Conservation (phyloP, 129 eudicot species). For the Ambrosia artemisiifolia region DNA sequence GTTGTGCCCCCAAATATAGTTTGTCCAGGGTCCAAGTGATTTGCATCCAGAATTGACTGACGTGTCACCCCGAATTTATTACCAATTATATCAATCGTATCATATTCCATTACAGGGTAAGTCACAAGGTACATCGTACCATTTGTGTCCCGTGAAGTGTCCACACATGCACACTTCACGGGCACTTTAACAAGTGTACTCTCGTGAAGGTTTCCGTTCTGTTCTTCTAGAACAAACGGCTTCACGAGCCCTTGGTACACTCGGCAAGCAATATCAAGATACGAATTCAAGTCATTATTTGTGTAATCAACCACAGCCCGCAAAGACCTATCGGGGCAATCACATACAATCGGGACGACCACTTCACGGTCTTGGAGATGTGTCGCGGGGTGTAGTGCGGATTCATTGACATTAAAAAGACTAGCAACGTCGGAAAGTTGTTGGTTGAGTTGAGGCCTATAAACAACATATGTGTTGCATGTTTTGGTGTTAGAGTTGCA, state of each 20-base stretch:
- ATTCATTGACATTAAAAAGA: conserved; percentile 31
- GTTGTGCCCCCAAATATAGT: conserved; percentile 41
- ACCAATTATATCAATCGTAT: conserved; percentile 27
- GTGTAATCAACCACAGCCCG: conserved; percentile 23
- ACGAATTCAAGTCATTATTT: conserved; percentile 16
- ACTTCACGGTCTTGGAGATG: conserved; percentile 24
- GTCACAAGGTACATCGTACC: conserved; percentile 37
- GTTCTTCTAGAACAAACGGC: conserved; percentile 26
- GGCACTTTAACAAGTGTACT: conserved; percentile 38
- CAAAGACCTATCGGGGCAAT: conserved; percentile 38
- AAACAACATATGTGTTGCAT: conserved; percentile 45
- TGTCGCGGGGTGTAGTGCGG: conserved; percentile 24
- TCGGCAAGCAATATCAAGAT: conserved; percentile 31
- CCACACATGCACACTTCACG: conserved; percentile 45
- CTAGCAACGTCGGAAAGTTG: conserved; percentile 34
- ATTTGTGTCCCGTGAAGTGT: conserved; percentile 14
- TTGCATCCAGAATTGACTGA: conserved; percentile 24
- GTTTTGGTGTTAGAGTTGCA: conserved; percentile 32
- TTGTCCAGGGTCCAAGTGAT: conserved; percentile 21
- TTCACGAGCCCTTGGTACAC: conserved; percentile 47
- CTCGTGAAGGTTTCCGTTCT: conserved; percentile 21
- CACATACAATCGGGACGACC: conserved; percentile 37
- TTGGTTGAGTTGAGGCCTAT: conserved; percentile 37
- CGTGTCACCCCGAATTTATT: conserved; percentile 33
- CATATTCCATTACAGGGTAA: conserved; percentile 42